Conservation (phyloP, 306 rosid genomes). For the Hippophae tibetana region DNA sequence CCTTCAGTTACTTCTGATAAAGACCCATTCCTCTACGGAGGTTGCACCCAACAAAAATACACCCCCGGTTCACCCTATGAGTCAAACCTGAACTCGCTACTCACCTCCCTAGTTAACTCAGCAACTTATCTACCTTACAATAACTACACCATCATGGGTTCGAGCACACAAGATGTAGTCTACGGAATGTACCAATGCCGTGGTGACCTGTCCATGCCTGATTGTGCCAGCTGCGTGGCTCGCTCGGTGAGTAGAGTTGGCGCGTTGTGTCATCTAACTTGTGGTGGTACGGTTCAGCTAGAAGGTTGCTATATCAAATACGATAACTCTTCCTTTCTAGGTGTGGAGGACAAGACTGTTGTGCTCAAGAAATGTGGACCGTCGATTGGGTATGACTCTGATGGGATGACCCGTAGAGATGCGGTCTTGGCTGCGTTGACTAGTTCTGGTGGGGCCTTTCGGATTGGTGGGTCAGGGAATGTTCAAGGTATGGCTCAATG, state of each 20-base stretch:
- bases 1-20: slow-evolving; percentile 22
- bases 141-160: slow-evolving; percentile 60
- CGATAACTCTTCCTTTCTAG: slow-evolving; percentile 58
- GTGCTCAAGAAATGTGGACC: slow-evolving; percentile 76
- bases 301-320: slow-evolving; percentile 80
- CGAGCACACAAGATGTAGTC: slow-evolving; percentile 34
- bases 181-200: slow-evolving; percentile 91
- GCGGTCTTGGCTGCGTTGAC: slow-evolving; percentile 38
- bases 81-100: slow-evolving; percentile 75
- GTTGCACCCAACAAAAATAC: slow-evolving; percentile 71
- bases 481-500: slow-evolving; percentile 69
- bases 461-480: slow-evolving; percentile 60
- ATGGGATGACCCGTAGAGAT: slow-evolving; percentile 40
- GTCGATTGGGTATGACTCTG: slow-evolving; percentile 36
- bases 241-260: slow-evolving; percentile 45
- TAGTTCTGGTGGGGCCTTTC: slow-evolving; percentile 43
- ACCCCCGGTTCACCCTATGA: slow-evolving; percentile 50
- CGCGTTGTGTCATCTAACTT: slow-evolving; percentile 30
- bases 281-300: slow-evolving; percentile 76
- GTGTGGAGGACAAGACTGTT: slow-evolving; percentile 68
- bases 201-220: slow-evolving; percentile 81
- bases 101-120: slow-evolving; percentile 72
- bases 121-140: slow-evolving; percentile 83
- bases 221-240: slow-evolving; percentile 61
- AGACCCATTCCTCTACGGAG: slow-evolving; percentile 63